These are phyloP conservation scores for Syzygium malaccense DNA, from an alignment of 441 rosid species.

Conservation along the genomic window DNA sequence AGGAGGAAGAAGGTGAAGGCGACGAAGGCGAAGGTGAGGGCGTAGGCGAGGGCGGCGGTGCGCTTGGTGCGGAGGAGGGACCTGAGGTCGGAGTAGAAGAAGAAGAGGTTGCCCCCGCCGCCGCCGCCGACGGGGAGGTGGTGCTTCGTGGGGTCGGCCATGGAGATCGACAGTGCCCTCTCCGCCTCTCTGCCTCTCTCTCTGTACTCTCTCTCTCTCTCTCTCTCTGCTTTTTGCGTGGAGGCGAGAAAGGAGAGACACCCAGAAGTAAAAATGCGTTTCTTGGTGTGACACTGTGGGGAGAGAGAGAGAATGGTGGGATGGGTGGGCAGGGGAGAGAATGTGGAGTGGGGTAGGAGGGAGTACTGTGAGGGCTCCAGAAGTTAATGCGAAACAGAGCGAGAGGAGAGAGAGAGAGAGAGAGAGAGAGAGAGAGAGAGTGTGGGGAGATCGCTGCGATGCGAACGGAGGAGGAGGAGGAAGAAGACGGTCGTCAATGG, in stretches of 20 bases:
- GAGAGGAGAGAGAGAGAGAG: not conserved
- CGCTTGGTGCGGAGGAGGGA: conserved; percentile 39
- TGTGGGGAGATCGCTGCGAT: not conserved
- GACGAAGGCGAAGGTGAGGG: conserved; percentile 55
- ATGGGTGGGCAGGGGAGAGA: not conserved
- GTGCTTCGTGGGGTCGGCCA: conserved; percentile 60
- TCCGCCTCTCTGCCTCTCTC: not conserved
- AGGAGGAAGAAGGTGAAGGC: conserved; percentile 59
- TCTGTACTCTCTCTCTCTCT: not conserved
- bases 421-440: not conserved
- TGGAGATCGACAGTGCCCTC: not conserved
- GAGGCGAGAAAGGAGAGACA: not conserved
- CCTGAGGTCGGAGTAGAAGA: conserved; percentile 36
- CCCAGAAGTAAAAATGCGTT: not conserved
- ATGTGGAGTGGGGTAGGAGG: not conserved
- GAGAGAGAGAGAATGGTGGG: conserved; percentile 3
- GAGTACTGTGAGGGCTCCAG: not conserved
- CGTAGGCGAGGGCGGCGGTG: conserved; percentile 50
- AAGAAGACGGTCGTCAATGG: not conserved
- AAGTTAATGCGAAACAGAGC: not conserved
- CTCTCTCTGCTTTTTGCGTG: not conserved
- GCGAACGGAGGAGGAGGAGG: not conserved
- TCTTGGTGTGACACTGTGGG: not conserved
- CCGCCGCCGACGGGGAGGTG: conserved; percentile 21
- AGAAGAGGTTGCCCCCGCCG: conserved; percentile 25